Evolutionary conservation across 1,139 yeast species (phyloP).

Genomic region (Debaryomycetaceae sp.): DNA sequence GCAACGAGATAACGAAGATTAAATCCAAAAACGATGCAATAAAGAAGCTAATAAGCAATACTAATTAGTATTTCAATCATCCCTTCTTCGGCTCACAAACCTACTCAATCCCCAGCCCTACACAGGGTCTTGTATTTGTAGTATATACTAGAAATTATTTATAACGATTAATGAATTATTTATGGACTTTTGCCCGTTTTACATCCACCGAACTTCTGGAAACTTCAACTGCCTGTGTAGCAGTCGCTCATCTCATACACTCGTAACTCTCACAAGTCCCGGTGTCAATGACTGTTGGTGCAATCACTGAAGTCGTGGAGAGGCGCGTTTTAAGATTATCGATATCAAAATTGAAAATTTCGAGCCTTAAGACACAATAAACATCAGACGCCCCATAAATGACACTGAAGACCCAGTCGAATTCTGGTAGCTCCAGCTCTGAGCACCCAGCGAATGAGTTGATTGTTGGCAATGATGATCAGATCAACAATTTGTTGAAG

Average conservation of each 20-base stretch:
- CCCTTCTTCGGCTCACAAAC: too few relatives aligned
- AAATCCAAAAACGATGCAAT: slow-evolving; percentile 33
- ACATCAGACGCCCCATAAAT: slow-evolving; percentile 1
- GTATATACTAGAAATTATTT: background rate
- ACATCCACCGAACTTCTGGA: too few relatives aligned
- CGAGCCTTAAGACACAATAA: background rate
- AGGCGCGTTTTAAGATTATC: background rate
- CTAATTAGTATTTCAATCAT: background rate
- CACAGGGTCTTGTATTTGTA: background rate
- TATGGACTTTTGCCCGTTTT: background rate
- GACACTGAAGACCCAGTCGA: slow-evolving; percentile 12
- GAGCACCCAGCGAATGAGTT: slow-evolving; percentile 21
- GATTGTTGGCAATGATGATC: slow-evolving; percentile 25
- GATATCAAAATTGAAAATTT: background rate
- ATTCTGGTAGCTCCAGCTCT: slow-evolving; percentile 8
- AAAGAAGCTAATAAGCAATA: slow-evolving; percentile 14
- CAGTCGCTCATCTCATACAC: too few relatives aligned
- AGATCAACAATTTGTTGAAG: slow-evolving; percentile 22
- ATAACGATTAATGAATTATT: background rate
- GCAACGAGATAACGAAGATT: slow-evolving; percentile 37
- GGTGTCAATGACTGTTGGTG: too few relatives aligned
- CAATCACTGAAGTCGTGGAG: background rate
- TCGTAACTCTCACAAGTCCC: too few relatives aligned
- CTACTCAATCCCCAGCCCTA: too few relatives aligned
- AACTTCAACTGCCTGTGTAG: too few relatives aligned